phyloP scores from a whole-genome alignment of 2,329 filamentous ascomycete species.

The Aspergillus sp. region DNA sequence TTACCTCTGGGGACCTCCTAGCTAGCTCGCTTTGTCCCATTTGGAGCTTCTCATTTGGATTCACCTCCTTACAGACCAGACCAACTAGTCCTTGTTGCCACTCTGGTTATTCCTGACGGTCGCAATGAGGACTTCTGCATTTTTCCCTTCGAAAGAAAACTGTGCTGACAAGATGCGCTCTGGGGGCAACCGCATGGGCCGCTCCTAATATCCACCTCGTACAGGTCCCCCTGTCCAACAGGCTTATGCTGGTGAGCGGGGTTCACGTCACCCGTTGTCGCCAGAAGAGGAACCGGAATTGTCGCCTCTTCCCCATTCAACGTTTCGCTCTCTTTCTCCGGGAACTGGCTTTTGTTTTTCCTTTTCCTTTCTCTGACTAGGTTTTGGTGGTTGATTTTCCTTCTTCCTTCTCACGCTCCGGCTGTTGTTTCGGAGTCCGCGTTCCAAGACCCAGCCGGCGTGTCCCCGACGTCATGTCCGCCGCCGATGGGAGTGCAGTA shows the following conservation, averaged over 20 bases:
- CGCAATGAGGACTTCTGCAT: too few species aligned
- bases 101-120: too few species aligned
- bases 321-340: not conserved
- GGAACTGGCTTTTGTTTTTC: not conserved
- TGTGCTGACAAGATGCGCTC: too few species aligned
- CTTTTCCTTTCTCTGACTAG: not conserved
- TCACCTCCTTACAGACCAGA: too few species aligned
- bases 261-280: not conserved
- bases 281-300: not conserved
- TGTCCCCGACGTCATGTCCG: slow-evolving; percentile 36
- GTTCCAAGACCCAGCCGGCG: not conserved
- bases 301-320: not conserved
- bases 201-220: not conserved
- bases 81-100: too few species aligned
- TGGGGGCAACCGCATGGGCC: too few species aligned
- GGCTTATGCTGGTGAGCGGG: not conserved
- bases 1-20: too few species aligned
- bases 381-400: not conserved
- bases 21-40: too few species aligned
- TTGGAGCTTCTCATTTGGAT: too few species aligned
- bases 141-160: too few species aligned
- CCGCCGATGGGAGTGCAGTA: slow-evolving; percentile 52
- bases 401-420: not conserved
- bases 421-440: not conserved
- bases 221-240: not conserved